These are phyloP conservation scores for Fusarium domesticum DNA, from an alignment of 2,329 filamentous ascomycete species.

Conservation along the genomic window DNA sequence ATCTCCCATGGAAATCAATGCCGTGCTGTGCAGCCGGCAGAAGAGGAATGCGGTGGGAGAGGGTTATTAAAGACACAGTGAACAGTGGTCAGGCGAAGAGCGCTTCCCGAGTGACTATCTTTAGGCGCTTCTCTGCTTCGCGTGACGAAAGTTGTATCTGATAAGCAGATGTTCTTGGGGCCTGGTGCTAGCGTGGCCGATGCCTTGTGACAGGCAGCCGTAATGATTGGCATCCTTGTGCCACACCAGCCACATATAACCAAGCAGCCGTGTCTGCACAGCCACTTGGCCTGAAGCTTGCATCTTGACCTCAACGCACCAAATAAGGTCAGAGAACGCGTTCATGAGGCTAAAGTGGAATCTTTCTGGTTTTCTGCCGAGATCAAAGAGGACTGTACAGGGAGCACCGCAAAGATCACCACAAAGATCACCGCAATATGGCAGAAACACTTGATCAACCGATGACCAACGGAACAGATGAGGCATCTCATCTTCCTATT, in stretches of 20 bases:
- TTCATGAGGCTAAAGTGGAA: too few species aligned
- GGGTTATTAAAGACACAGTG: slow-evolving; percentile 11
- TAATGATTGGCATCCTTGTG: slow-evolving; percentile 16
- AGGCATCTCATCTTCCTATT: slow-evolving; percentile 49
- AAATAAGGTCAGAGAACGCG: not conserved
- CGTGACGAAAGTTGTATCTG: slow-evolving; percentile 25
- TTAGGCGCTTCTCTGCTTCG: slow-evolving; percentile 16
- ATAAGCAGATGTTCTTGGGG: slow-evolving; percentile 17
- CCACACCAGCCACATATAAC: slow-evolving; percentile 21
- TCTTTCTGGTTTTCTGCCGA: too few species aligned
- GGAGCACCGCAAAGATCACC: too few species aligned
- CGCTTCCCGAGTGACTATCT: slow-evolving; percentile 13
- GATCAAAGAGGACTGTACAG: too few species aligned
- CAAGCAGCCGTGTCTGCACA: too few species aligned
- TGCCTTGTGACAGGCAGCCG: slow-evolving; percentile 31
- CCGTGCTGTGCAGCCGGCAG: slow-evolving; percentile 27
- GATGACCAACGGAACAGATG: slow-evolving; percentile 30
- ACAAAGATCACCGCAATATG: slow-evolving; percentile 19
- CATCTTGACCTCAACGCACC: not conserved
- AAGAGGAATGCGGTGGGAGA: slow-evolving; percentile 11
- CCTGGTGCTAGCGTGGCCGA: slow-evolving; percentile 31
- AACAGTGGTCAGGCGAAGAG: slow-evolving; percentile 9
- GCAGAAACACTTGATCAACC: slow-evolving; percentile 27
- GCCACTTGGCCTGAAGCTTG: slow-evolving; percentile 11
- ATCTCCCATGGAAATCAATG: slow-evolving; percentile 40